Evolutionary conservation across 257 asterid species (phyloP), one percentile per base, ranked within the genome.

Genomic region (Solanum microdontum): DNA sequence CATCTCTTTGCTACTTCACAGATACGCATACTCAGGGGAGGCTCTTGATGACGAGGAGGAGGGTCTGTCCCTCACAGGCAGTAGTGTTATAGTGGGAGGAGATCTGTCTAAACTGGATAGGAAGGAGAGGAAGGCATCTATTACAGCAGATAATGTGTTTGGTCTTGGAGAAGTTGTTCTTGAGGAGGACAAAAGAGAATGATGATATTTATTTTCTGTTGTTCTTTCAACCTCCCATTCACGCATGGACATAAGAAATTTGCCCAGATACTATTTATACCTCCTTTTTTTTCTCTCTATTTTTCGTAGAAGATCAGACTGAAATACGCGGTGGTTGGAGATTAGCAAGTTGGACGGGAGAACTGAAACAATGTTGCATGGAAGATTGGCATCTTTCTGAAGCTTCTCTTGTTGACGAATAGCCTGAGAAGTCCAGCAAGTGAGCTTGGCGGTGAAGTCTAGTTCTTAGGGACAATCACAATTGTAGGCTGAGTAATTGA

Each of bases 31-130:
- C 70, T 88, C 90, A 2, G 94, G 90, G 17, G 99, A 97, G 93
- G 92, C 94, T 6, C 98, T 94, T 37, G 98, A 95, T 30, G 99
- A 97, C 26, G 99, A 96, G 1, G 99, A 97, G 88, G 98, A 95
- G 88, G 98, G 95, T 37, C 87, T 97, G 76, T 87, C 98, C 30
- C 94, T 97, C 83, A 97, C 98, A 2, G 92, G 92, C 60, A 91
- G 89, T 11, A 95, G 95, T 74, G 95, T 91, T 34, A 87, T 91
- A 87, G 94, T 91, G 62, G 92, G 92, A 10, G 98, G 98, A 92
- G 99, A 97, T 55, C 88, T 93, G 73, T 91, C 90, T 48, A 94
- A 91, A 87, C 88, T 91, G 36, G 98, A 95, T 62, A 89, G 92
- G 76, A 91, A 91, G 90, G 93, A 90, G 64, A 87, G 92, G 84